Evolutionary conservation across 208 protist genomes (phyloP).

Genomic region (Wallacemonas sp.): DNA sequence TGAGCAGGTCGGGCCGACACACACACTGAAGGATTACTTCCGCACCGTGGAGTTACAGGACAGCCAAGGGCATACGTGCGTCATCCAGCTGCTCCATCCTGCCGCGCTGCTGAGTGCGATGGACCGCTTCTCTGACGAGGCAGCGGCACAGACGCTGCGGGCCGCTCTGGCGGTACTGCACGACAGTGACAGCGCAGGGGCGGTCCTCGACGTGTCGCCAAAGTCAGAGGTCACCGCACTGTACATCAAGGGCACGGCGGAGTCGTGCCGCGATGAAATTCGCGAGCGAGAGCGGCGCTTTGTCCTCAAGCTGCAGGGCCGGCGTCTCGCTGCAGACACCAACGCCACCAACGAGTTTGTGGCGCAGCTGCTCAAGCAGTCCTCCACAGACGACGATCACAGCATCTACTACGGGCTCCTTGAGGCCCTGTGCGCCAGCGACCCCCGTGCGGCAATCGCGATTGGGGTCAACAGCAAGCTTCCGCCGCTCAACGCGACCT

Average conservation of each 20-base stretch:
- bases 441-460: slow-evolving; percentile 45
- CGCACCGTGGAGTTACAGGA: neutral
- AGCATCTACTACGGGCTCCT: slow-evolving; percentile 59
- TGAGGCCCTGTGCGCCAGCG: slow-evolving; percentile 41
- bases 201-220: neutral
- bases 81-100: slow-evolving; percentile 28
- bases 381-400: slow-evolving; percentile 20
- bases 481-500: slow-evolving; percentile 38
- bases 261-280: slow-evolving; percentile 30
- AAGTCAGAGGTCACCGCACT: slow-evolving; percentile 13
- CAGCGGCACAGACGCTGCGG: slow-evolving; percentile 34
- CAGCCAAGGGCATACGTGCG: neutral
- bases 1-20: neutral
- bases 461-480: slow-evolving; percentile 56
- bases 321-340: slow-evolving; percentile 38
- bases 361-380: slow-evolving; percentile 15
- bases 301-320: slow-evolving; percentile 43
- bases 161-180: slow-evolving; percentile 20
- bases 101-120: slow-evolving; percentile 25
- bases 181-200: neutral
- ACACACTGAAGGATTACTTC: slow-evolving; percentile 9
- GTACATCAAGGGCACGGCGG: slow-evolving; percentile 44
- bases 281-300: slow-evolving; percentile 45
- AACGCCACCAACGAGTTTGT: slow-evolving; percentile 25
- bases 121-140: slow-evolving; percentile 18